phyloP scores from a whole-genome alignment of 148 eudicot genomes.

The Nepenthes gracilis region DNA sequence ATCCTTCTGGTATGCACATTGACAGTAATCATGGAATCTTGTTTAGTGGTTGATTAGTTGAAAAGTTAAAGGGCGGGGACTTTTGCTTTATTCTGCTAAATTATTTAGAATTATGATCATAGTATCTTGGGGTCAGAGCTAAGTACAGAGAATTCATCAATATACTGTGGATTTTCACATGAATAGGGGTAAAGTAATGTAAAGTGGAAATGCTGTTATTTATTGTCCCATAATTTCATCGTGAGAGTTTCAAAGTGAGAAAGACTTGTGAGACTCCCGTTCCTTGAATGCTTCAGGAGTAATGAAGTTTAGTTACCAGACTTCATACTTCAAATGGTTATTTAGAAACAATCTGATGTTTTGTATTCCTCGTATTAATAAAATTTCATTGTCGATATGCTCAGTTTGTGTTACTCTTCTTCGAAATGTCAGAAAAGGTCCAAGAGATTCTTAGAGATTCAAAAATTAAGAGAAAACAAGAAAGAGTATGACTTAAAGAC shows the following conservation, averaged over 20 bases:
- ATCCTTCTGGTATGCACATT: neutral
- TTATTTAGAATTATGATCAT: no score
- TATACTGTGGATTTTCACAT: no score
- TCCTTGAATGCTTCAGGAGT: neutral
- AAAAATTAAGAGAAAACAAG: conserved; percentile 71
- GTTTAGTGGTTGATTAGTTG: no score
- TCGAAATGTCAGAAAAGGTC: conserved; percentile 54
- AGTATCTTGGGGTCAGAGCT: no score
- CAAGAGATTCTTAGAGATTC: conserved; percentile 81
- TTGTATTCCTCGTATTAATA: neutral
- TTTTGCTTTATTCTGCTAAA: no score
- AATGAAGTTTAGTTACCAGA: neutral
- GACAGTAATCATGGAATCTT: neutral
- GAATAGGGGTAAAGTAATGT: no score
- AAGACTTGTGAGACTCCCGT: neutral
- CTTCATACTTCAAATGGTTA: neutral
- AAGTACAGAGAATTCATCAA: no score
- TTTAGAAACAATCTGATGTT: neutral
- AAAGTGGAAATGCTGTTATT: no score
- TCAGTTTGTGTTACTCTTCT: conserved; percentile 3
- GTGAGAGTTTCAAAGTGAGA: neutral
- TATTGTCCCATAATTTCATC: no score
- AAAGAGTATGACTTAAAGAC: conserved; percentile 73
- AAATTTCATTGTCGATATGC: neutral
- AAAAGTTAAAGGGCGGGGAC: no score